phyloP scores from a whole-genome alignment of 2,329 filamentous ascomycete species.

The Paraphoma sp. region DNA sequence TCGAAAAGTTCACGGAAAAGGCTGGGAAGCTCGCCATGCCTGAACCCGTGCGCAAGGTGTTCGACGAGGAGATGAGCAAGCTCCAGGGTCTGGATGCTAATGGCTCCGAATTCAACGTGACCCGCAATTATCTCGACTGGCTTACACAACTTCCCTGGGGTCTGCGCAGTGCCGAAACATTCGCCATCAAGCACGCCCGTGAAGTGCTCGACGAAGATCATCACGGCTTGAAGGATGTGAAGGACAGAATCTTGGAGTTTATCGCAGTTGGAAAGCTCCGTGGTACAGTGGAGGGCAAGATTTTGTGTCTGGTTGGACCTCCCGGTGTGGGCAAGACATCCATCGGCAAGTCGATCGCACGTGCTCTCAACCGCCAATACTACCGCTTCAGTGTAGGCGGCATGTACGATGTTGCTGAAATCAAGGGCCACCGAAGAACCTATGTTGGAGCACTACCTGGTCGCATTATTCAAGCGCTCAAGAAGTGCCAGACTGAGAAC shows the following conservation, averaged over 20 bases:
- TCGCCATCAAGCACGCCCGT: constrained; percentile 90
- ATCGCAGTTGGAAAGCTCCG: constrained; percentile 97
- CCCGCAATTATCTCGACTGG: constrained; percentile 98
- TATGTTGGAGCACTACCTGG: constrained; percentile 96
- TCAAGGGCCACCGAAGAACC: constrained; percentile 95
- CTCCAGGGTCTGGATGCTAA: constrained; percentile 92
- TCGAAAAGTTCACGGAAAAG: constrained; percentile 97
- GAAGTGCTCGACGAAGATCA: constrained; percentile 94
- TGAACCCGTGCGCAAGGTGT: constrained; percentile 94
- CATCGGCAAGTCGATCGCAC: constrained; percentile 96
- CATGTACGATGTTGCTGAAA: constrained; percentile 95
- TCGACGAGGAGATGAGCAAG: constrained; percentile 98
- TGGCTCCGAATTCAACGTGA: constrained; percentile 98
- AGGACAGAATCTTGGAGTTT: constrained; percentile 97
- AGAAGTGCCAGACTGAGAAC: constrained; percentile 99
- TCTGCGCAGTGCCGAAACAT: constrained; percentile 93
- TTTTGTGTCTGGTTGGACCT: constrained; percentile 95
- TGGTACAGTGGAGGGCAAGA: constrained; percentile 97
- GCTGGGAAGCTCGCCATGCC: constrained; percentile 94
- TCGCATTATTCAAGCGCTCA: constrained; percentile 95
- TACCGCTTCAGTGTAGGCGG: constrained; percentile 98
- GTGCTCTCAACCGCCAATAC: constrained; percentile 93
- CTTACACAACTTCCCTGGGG: constrained; percentile 98
- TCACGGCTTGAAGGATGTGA: constrained; percentile 96
- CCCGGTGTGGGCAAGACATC: constrained; percentile 98